Conservation (phyloP, 306 rosid species). For the Gastrolobium bilobum region DNA sequence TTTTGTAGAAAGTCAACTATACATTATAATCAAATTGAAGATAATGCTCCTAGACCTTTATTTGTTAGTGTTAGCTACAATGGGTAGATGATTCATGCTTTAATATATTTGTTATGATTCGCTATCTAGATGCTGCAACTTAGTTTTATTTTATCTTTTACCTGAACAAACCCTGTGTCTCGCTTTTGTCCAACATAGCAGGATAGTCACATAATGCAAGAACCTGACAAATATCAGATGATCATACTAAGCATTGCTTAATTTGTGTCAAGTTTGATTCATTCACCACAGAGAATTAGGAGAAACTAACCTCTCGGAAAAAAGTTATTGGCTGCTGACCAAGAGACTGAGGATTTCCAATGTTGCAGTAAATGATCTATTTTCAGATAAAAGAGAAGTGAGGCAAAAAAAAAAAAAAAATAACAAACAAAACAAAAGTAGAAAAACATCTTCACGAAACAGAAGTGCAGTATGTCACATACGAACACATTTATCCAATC, state of each 20-base stretch:
- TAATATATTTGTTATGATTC: constrained; percentile 30
- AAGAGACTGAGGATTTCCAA: constrained; percentile 96
- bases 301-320: constrained; percentile 90
- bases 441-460: neutral
- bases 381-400: constrained; percentile 40
- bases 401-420: constrained; percentile 1
- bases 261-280: neutral
- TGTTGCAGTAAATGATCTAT: constrained; percentile 94
- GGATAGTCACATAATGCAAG: constrained; percentile 93
- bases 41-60: neutral
- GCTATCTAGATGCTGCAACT: constrained; percentile 40
- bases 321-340: constrained; percentile 84
- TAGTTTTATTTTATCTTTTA: constrained; percentile 44
- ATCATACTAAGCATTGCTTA: constrained; percentile 19
- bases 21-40: constrained; percentile 2
- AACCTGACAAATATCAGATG: constrained; percentile 64
- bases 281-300: constrained; percentile 41
- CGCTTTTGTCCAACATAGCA: constrained; percentile 81
- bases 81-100: constrained; percentile 11
- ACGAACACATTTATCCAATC: neutral
- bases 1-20: neutral
- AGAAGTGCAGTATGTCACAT: neutral
- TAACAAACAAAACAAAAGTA: neutral
- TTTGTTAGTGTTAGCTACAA: neutral
- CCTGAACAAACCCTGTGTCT: constrained; percentile 98